Percentiles rank a stretch among this genome's conserved stretches.
These are phyloP conservation scores for Salisapilia sapeloensis DNA, from an alignment of 352 stramenopile genomes.

Conservation along the genomic window DNA sequence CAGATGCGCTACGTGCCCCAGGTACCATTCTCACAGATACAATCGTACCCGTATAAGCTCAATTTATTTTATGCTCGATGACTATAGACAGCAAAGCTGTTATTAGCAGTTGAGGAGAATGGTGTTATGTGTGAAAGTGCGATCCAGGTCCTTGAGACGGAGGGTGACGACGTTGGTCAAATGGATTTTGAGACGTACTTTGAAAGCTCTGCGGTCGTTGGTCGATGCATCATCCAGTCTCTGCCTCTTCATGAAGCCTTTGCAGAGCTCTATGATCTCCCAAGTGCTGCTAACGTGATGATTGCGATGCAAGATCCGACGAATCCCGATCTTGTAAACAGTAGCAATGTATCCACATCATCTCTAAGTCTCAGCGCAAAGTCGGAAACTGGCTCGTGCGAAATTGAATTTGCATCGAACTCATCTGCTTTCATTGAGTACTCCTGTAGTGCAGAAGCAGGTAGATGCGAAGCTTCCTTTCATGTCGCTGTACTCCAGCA, in stretches of 20 bases:
- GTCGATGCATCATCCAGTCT: conserved; percentile 71
- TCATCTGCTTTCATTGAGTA: conserved; percentile 77
- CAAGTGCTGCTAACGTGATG: conserved; percentile 57
- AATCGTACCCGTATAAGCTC: too few relatives aligned
- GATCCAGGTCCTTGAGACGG: conserved; percentile 65
- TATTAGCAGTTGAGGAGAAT: conserved; percentile 64
- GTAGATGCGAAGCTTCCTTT: conserved; percentile 33
- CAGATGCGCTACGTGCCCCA: conserved; percentile 48
- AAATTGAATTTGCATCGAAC: conserved; percentile 55
- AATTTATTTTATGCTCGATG: conserved; percentile 1
- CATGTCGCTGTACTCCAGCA: conserved; percentile 70
- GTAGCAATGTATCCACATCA: conserved; percentile 7
- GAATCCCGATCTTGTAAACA: neutral
- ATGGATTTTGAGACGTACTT: conserved; percentile 69
- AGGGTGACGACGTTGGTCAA: conserved; percentile 46
- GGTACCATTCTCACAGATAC: conserved; percentile 4
- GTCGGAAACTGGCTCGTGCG: conserved; percentile 57
- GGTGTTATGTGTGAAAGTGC: conserved; percentile 75
- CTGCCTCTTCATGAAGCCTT: conserved; percentile 66
- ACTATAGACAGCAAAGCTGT: conserved; percentile 27
- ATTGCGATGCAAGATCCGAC: conserved; percentile 40
- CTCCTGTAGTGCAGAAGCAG: conserved; percentile 17
- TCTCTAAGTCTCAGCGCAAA: conserved; percentile 49
- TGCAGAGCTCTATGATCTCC: conserved; percentile 67
- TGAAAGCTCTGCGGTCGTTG: conserved; percentile 51